Conservation (phyloP, 2,329 filamentous ascomycete species). For the Fusarium sp. region DNA sequence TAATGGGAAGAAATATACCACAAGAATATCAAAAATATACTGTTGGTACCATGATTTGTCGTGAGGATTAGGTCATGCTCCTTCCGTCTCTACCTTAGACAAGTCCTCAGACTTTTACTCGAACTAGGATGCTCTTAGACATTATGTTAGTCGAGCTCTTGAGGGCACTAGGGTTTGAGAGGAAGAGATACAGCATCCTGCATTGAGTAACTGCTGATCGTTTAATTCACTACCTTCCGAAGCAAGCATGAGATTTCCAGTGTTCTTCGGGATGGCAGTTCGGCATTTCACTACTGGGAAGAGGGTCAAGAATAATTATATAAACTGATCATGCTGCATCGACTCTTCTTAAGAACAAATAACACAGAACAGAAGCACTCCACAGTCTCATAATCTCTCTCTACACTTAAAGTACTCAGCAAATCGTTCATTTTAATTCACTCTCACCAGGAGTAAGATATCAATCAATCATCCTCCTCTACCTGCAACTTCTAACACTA, state of each 20-base stretch:
- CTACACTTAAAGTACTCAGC: accelerated
- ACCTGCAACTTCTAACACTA: not conserved
- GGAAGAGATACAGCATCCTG: not conserved
- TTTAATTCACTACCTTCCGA: accelerated
- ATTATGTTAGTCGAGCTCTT: not conserved
- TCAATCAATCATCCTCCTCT: no score
- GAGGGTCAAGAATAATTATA: not conserved
- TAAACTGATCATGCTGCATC: not conserved
- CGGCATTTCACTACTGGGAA: not conserved
- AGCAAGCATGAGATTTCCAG: not conserved
- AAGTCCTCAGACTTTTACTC: no score
- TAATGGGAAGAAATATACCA: accelerated
- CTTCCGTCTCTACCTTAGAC: accelerated
- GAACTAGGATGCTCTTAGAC: not conserved
- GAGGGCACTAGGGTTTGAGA: no score
- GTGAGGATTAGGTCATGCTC: accelerated
- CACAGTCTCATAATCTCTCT: accelerated
- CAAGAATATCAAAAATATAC: not conserved
- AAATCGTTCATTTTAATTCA: not conserved
- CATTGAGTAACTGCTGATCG: not conserved
- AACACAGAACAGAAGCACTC: not conserved
- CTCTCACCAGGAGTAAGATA: not conserved
- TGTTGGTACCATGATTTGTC: no score
- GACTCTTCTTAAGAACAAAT: no score
- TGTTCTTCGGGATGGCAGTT: not conserved